Base-by-base conservation (phyloP, 169 alveolate genomes). In the Cryptosporidium xiaoi region DNA sequence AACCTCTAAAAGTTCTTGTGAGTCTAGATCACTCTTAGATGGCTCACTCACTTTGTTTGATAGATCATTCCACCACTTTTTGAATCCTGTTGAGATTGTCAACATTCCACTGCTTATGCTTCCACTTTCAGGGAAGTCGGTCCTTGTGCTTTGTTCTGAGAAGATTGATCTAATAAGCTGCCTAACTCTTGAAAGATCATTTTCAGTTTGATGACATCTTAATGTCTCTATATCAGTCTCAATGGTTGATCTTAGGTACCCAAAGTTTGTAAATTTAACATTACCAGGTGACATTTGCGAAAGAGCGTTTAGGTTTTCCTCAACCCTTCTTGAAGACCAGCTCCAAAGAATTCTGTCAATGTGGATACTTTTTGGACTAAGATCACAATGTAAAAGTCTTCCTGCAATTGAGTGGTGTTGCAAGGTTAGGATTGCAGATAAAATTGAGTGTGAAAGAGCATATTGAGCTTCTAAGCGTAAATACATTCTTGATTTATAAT, bases 351-450 rank as follows among this genome's bases (percentile, higher is more conserved):
- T 10, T 15, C 87, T 58, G n/a, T 77, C 87, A 44, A 77, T n/a
- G 18, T 77, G 44, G 27, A 77, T 77, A 60, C 87, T 77, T 60
- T 46, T 77, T 18, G 71, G 1, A 20, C 34, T 77, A 16, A 77
- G 71, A 34, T 77, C 87, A 36, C 87, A 77, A 33, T 77, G 87
- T 29, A 77, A 36, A 44, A 77, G 20, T 44, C 87, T 56, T 0
- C 87, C 87, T 40, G 87, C 87, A 60, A 62, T 36, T n/a, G 87
- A 77, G 51, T 77, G 87, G 50, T 77, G 71, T 60, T 77, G 87
- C 13, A 77, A 15, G 44, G 87, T 77, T 16, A 77, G 36, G 24
- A 77, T 56, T 2, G 87, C 87, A 13, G 87, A 71, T 1, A 77
- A 36, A 20, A 77, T 5, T 18, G 87, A 18, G 18, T 77, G 87